These are phyloP conservation scores for Spiraea crenata DNA, from an alignment of 331 rosid species.

Conservation along the genomic window DNA sequence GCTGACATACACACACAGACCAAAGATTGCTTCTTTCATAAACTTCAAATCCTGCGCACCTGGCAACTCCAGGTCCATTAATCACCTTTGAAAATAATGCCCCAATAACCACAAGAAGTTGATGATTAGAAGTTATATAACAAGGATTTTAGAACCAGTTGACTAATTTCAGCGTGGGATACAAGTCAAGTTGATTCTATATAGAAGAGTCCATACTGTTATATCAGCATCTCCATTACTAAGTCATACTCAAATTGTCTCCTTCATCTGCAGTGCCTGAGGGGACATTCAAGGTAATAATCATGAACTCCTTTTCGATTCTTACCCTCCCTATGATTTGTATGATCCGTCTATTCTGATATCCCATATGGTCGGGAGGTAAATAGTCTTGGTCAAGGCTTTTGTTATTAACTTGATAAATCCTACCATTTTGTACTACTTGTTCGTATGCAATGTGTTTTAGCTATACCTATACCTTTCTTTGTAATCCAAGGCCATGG, in stretches of 20 bases:
- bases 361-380: not conserved
- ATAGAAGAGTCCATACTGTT: not conserved
- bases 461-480: not conserved
- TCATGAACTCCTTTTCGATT: not conserved
- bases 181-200: slow-evolving; percentile 21
- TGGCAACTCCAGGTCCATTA: not conserved
- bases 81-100: not conserved
- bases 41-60: not conserved
- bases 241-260: not conserved
- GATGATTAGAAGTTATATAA: not conserved
- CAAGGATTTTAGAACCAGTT: slow-evolving; percentile 9
- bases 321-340: not conserved
- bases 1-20: not conserved
- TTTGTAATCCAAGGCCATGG: slow-evolving; percentile 8
- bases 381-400: too few relatives aligned
- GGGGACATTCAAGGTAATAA: slow-evolving; percentile 1
- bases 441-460: not conserved
- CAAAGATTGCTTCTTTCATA: not conserved
- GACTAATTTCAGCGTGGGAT: slow-evolving; percentile 37
- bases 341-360: too few relatives aligned
- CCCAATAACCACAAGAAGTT: not conserved
- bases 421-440: not conserved
- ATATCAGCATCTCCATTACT: not conserved
- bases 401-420: not conserved
- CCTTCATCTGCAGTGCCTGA: not conserved